phyloP scores from a whole-genome alignment of 805 yeast genomes.

The Kuraishia piskuri region DNA sequence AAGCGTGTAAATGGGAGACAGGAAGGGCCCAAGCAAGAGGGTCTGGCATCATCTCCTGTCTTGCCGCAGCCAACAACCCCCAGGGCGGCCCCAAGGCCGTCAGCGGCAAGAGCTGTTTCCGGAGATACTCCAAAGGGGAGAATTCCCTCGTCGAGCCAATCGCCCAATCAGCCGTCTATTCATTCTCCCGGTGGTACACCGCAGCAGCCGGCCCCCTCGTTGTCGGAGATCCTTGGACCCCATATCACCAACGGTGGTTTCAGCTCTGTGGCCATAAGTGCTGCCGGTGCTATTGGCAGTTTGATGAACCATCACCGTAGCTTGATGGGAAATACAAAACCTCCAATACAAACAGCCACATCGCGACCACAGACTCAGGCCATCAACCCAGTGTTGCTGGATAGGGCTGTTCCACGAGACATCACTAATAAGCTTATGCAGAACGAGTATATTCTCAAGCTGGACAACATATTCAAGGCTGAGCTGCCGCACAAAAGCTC shows the following conservation, averaged over 20 bases:
- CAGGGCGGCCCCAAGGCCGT: neutral
- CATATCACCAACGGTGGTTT: constrained; percentile 14
- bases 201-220: constrained; percentile 13
- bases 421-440: constrained; percentile 19
- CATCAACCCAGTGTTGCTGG: constrained; percentile 23
- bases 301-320: constrained; percentile 20
- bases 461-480: constrained; percentile 23
- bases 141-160: neutral
- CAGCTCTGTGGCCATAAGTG: constrained; percentile 24
- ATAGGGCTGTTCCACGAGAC: constrained; percentile 20
- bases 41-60: neutral
- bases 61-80: neutral
- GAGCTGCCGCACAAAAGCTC: constrained; percentile 19
- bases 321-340: neutral
- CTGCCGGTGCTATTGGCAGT: constrained; percentile 26
- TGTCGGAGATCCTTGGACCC: constrained; percentile 17
- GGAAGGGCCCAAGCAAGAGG: neutral
- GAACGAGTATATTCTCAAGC: constrained; percentile 22
- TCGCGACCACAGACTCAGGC: constrained; percentile 19
- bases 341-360: neutral
- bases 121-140: neutral
- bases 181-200: neutral
- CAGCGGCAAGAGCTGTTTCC: neutral
- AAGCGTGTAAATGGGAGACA: neutral
- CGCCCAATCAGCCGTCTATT: neutral